These are phyloP conservation scores for Scutellaria minor DNA, from an alignment of 257 asterid species.

Conservation along the genomic window DNA sequence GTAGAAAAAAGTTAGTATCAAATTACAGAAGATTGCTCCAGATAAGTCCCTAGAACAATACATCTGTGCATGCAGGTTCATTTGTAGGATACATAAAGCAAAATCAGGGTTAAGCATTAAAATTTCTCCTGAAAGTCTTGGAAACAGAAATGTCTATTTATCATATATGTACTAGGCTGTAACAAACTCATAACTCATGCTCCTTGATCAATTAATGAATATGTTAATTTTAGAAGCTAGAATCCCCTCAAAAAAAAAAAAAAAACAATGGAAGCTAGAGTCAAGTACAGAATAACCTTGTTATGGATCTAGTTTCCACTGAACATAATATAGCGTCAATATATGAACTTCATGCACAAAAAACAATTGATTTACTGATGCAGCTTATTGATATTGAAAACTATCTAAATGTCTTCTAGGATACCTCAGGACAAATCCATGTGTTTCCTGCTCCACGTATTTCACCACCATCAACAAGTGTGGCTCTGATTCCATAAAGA, in stretches of 20 bases:
- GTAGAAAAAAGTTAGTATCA: conserved; percentile 18
- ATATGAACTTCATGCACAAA: conserved; percentile 25
- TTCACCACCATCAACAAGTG: conserved; percentile 99
- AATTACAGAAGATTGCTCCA: conserved; percentile 6
- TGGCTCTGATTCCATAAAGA: conserved; percentile 96
- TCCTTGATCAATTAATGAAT: conserved; percentile 25
- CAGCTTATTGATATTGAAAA: conserved; percentile 21
- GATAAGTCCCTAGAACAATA: neutral
- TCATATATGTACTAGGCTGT: conserved; percentile 11
- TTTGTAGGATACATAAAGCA: conserved; percentile 22
- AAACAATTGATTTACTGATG: conserved; percentile 26
- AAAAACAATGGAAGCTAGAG: neutral
- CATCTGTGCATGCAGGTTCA: conserved; percentile 8
- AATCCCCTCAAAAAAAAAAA: neutral
- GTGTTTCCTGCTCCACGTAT: conserved; percentile 99
- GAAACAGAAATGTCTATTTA: conserved; percentile 11
- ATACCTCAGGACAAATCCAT: conserved; percentile 99
- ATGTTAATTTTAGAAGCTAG: conserved; percentile 18
- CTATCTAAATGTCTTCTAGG: conserved; percentile 34
- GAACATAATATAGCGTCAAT: conserved; percentile 3
- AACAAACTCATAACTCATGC: conserved; percentile 5
- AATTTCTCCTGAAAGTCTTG: conserved; percentile 22
- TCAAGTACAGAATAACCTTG: conserved; percentile 18
- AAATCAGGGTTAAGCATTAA: conserved; percentile 13
- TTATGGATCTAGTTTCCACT: conserved; percentile 2